Evolutionary conservation across 768 basidiomycete genomes (phyloP).

Genomic region (Suillus lakei): DNA sequence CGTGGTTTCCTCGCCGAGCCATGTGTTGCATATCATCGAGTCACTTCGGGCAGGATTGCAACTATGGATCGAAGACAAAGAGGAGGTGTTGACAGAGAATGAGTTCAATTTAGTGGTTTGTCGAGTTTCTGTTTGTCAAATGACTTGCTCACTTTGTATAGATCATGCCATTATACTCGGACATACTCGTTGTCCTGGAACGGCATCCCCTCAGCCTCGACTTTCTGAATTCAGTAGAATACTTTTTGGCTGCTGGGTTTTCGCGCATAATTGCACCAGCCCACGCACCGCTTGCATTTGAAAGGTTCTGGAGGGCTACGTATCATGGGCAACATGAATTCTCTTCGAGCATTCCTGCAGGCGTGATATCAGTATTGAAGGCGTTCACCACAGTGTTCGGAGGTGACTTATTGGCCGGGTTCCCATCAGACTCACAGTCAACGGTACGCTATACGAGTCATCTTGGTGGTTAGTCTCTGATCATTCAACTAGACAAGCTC

Average conservation of each 20-base stretch:
- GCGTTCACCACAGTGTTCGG: constrained; percentile 53
- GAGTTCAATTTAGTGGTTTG: constrained; percentile 57
- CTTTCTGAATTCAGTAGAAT: constrained; percentile 45
- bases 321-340: constrained; percentile 51
- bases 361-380: constrained; percentile 48
- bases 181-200: constrained; percentile 45
- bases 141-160: constrained; percentile 12
- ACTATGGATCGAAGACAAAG: constrained; percentile 58
- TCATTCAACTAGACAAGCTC: not conserved
- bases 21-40: constrained; percentile 41
- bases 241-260: constrained; percentile 58
- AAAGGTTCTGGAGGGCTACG: constrained; percentile 60
- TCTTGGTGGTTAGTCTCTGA: not conserved
- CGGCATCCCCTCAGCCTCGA: constrained; percentile 43
- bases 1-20: constrained; percentile 24
- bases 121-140: constrained; percentile 9
- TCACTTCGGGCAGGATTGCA: constrained; percentile 44
- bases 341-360: constrained; percentile 42
- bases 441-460: constrained; percentile 22
- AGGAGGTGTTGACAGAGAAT: constrained; percentile 41
- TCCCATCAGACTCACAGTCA: constrained; percentile 45
- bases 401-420: constrained; percentile 50
- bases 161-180: constrained; percentile 48
- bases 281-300: constrained; percentile 56
- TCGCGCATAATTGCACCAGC: constrained; percentile 49